Evolutionary conservation across 23 red algal species (phyloP).

Genomic region (Porphyridium purpureum): DNA sequence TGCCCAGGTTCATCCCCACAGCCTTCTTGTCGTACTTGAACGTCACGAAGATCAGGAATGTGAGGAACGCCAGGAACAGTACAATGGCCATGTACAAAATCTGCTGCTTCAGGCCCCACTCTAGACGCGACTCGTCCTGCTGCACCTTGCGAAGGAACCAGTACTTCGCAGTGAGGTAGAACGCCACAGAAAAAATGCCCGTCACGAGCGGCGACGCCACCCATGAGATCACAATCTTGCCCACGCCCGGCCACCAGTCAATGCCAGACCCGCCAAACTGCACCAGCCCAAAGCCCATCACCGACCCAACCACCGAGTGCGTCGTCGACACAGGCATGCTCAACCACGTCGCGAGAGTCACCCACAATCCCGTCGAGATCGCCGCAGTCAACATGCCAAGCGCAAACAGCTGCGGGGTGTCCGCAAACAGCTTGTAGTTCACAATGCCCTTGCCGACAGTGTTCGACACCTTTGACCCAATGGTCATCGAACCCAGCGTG

Average conservation of each 20-base stretch:
- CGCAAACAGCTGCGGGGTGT: neutral
- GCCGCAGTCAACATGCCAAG: neutral
- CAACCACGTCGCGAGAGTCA: conserved; percentile 51
- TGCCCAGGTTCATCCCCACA: too few species aligned
- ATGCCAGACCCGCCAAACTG: conserved; percentile 13
- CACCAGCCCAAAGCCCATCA: conserved; percentile 55
- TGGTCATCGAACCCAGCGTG: conserved; percentile 26
- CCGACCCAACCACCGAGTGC: conserved; percentile 58
- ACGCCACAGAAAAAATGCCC: conserved; percentile 25
- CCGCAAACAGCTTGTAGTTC: neutral
- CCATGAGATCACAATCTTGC: conserved; percentile 51
- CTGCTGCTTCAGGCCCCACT: too few species aligned
- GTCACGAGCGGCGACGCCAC: conserved; percentile 52
- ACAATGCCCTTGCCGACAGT: conserved; percentile 14
- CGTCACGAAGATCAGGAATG: too few species aligned
- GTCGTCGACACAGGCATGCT: conserved; percentile 69
- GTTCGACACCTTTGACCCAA: conserved; percentile 60
- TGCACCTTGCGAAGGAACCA: too few species aligned
- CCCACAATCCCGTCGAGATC: conserved; percentile 16
- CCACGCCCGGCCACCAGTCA: conserved; percentile 29
- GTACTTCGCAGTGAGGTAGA: conserved; percentile 36
- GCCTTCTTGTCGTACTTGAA: too few species aligned
- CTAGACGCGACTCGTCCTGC: too few species aligned
- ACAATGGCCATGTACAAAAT: too few species aligned
- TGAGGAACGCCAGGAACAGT: too few species aligned